Conservation (phyloP, 2,329 filamentous ascomycete species). For the Fusarium protoensiforme region DNA sequence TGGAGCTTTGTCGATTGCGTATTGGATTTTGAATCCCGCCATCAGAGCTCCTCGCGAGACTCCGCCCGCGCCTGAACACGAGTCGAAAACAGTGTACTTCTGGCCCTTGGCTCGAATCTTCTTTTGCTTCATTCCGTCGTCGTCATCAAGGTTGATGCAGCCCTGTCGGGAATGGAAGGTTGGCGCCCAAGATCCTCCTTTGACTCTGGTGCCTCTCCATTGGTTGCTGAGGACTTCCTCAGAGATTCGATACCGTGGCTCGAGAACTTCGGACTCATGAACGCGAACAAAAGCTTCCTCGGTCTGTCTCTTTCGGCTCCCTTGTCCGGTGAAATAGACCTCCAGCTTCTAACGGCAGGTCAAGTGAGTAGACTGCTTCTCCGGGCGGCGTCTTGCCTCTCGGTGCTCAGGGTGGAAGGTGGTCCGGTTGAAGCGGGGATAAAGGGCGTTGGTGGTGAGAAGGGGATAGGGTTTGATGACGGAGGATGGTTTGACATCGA, state of each 20-base stretch:
- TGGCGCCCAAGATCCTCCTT: constrained; percentile 48
- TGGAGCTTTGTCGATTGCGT: constrained; percentile 72
- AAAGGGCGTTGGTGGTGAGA: constrained; percentile 65
- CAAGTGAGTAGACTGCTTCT: constrained; percentile 50
- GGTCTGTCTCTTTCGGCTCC: constrained; percentile 36
- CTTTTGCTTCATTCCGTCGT: not conserved
- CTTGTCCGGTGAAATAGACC: constrained; percentile 38
- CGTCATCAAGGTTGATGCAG: constrained; percentile 40
- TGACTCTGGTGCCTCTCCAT: constrained; percentile 44
- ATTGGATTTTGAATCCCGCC: constrained; percentile 67
- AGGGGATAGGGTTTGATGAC: constrained; percentile 58
- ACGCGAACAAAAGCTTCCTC: constrained; percentile 54
- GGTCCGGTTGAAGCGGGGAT: constrained; percentile 51
- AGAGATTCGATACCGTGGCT: constrained; percentile 41
- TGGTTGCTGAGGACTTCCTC: constrained; percentile 49
- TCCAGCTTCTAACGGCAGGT: constrained; percentile 64
- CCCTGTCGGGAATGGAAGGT: not conserved
- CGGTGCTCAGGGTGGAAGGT: constrained; percentile 18
- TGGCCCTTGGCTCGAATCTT: constrained; percentile 45
- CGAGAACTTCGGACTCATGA: constrained; percentile 43
- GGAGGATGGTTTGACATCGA: constrained; percentile 54
- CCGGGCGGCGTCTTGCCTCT: constrained; percentile 19
- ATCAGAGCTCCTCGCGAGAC: constrained; percentile 71
- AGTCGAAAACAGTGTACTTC: constrained; percentile 75
- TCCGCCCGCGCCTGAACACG: constrained; percentile 80